Evolutionary conservation across 345 rosid species (phyloP).

Genomic region (Rhodamnia rubescens): DNA sequence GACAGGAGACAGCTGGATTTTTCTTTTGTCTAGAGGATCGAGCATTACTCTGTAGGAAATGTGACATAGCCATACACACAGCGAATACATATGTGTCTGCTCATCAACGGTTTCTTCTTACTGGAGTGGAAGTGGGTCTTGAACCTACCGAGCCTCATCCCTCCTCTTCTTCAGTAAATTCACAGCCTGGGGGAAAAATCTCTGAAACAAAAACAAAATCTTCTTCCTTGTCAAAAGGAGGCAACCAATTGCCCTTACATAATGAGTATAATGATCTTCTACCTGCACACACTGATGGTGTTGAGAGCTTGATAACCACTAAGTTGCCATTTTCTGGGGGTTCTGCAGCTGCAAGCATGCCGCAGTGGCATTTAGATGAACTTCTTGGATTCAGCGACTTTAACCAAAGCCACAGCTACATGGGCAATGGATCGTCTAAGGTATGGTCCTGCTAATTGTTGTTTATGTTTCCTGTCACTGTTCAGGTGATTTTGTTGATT

Average conservation of each 20-base stretch:
- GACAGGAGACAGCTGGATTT: constrained; percentile 80
- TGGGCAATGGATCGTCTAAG: constrained; percentile 79
- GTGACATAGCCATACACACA: constrained; percentile 80
- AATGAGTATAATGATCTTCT: constrained; percentile 19
- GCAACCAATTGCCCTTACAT: constrained; percentile 8
- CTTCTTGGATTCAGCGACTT: constrained; percentile 53
- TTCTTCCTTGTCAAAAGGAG: constrained; percentile 20
- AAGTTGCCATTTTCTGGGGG: constrained; percentile 58
- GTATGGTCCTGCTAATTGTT: constrained; percentile 16
- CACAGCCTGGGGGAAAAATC: constrained; percentile 31
- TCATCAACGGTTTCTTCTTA: constrained; percentile 87
- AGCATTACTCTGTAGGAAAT: constrained; percentile 91
- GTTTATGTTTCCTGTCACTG: not conserved
- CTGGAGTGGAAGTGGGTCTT: constrained; percentile 87
- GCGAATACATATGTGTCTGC: constrained; percentile 62
- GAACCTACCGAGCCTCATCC: constrained; percentile 46
- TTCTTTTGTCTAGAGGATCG: constrained; percentile 96
- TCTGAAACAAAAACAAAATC: constrained; percentile 22
- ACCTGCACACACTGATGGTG: constrained; percentile 19
- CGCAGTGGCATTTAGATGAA: constrained; percentile 81
- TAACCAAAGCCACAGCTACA: constrained; percentile 47
- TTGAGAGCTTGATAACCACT: constrained; percentile 6
- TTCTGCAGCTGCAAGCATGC: constrained; percentile 45
- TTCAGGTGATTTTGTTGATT: not conserved
- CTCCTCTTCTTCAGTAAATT: constrained; percentile 41